A percentile compares a stretch with the other conserved stretches of the same genome.
Evolutionary conservation across 1,139 yeast genomes (phyloP).

Genomic region (Blastobotrys capitulatus): DNA sequence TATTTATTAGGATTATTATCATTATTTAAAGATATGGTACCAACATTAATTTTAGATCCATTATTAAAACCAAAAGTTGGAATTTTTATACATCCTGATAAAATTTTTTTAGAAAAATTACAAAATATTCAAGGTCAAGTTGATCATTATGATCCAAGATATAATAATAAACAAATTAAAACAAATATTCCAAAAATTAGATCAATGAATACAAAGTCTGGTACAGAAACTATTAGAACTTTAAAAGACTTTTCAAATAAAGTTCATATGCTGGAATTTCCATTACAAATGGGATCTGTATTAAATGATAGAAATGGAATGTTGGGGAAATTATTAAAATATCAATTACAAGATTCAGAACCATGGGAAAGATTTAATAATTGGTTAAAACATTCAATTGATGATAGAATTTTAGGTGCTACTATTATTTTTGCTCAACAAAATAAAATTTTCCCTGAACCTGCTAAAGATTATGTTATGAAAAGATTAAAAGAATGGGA

Average conservation of each 20-base stretch:
- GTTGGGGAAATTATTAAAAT: conserved; percentile 21
- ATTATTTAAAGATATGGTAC: conserved; percentile 30
- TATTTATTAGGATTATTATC: conserved; percentile 31
- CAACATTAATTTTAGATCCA: conserved; percentile 24
- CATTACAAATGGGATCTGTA: conserved; percentile 25
- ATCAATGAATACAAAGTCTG: conserved; percentile 6
- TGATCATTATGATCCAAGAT: background rate
- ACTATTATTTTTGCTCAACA: conserved; percentile 18
- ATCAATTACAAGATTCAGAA: conserved; percentile 17
- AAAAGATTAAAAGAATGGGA: conserved; percentile 4
- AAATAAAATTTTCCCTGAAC: conserved; percentile 21
- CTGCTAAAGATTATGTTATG: conserved; percentile 11
- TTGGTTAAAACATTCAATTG: conserved; percentile 24
- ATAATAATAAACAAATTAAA: background rate
- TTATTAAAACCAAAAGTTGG: conserved; percentile 24
- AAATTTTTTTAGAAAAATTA: conserved; percentile 14
- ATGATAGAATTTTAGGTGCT: conserved; percentile 15
- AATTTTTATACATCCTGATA: conserved; percentile 30
- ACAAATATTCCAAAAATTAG: conserved; percentile 2
- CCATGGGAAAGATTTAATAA: conserved; percentile 26
- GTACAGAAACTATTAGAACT: conserved; percentile 20
- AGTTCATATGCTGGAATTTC: conserved; percentile 23
- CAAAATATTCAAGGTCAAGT: conserved; percentile 8
- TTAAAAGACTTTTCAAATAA: conserved; percentile 20
- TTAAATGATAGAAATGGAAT: conserved; percentile 20